Evolutionary conservation across 2,329 filamentous ascomycete species (phyloP), one percentile per base, ranked within the genome.

Genomic region (Podosphaera xanthii): DNA sequence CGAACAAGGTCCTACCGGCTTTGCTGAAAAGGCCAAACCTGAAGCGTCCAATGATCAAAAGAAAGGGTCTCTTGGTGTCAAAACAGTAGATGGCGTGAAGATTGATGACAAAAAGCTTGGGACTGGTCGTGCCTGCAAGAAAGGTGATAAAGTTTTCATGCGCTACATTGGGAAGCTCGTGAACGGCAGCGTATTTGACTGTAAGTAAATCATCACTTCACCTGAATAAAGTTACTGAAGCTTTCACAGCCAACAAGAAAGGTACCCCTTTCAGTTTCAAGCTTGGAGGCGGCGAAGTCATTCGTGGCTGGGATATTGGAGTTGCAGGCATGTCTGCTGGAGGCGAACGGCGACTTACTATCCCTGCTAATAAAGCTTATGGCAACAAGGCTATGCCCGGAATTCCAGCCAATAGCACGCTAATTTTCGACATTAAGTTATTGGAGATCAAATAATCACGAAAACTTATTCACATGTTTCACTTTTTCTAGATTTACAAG

Each of bases 221-320:
- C 14, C 5, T 33, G 10, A 6, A 22, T 34, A 4, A 1, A 9
- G 10, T 54, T 3, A 22, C 22, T 49, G 34, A 59, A 34, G 10
- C 30, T 6, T 58, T 14, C 64, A 50, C 67, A 90, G 87, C 89
- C 73, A 97, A 98, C 80, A 98, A 97, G 80, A 96, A 94, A 77
- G 92, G 92, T 68, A 90, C 94, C 77, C 91, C 94, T 60, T 98
- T 98, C 76, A 80, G 79, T 65, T 97, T 97, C 82, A 94, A 91
- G 78, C 82, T 94, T 62, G 94, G 92, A 66, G 82, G 83, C 70
- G 90, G 90, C 62, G 87, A 97, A 73, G 94, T 98, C 68, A 98
- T 98, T 77, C 92, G 94, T 80, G 92, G 92, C 66, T 97, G 92
- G 94, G 94, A 98, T 71, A 81, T 97, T 64, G 92, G 92, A 74